Evolutionary conservation across 2,329 filamentous ascomycete species (phyloP).

Genomic region (Fusarium avenaceum): DNA sequence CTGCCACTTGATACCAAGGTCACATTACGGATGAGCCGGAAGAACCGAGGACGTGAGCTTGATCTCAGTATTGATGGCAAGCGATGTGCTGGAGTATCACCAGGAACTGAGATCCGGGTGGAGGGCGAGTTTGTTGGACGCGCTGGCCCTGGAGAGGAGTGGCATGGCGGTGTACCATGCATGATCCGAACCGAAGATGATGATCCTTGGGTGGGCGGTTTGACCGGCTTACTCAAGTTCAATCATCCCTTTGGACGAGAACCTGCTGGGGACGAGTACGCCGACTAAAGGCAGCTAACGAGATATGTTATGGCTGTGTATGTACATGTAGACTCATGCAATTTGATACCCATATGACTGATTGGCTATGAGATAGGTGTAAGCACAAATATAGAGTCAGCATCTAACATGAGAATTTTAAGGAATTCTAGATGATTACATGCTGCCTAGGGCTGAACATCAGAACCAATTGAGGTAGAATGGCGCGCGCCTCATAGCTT

Average conservation of each 20-base stretch:
- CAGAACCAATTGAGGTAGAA: neutral
- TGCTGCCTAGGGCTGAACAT: constrained; percentile 12
- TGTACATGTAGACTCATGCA: constrained; percentile 16
- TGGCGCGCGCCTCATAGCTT: constrained; percentile 2
- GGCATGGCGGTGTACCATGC: constrained; percentile 88
- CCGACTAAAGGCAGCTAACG: constrained; percentile 39
- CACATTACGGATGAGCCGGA: constrained; percentile 82
- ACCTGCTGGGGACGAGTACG: constrained; percentile 50
- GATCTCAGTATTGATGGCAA: constrained; percentile 86
- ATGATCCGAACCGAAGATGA: constrained; percentile 84
- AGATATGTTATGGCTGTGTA: constrained; percentile 3
- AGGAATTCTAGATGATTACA: neutral
- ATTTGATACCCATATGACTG: constrained; percentile 38
- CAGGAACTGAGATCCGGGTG: constrained; percentile 90
- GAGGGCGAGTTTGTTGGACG: constrained; percentile 82
- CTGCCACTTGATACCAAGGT: constrained; percentile 89
- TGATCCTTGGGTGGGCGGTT: constrained; percentile 95
- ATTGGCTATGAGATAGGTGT: constrained; percentile 1
- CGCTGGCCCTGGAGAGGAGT: constrained; percentile 59
- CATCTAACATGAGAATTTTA: neutral
- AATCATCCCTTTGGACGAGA: constrained; percentile 89
- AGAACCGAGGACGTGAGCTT: constrained; percentile 81
- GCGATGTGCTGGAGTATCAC: constrained; percentile 73
- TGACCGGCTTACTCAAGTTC: constrained; percentile 95
- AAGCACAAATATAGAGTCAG: neutral